These are phyloP conservation scores for Sporothrix dimorphospora DNA, from an alignment of 2,329 filamentous ascomycete genomes.

Conservation along the genomic window DNA sequence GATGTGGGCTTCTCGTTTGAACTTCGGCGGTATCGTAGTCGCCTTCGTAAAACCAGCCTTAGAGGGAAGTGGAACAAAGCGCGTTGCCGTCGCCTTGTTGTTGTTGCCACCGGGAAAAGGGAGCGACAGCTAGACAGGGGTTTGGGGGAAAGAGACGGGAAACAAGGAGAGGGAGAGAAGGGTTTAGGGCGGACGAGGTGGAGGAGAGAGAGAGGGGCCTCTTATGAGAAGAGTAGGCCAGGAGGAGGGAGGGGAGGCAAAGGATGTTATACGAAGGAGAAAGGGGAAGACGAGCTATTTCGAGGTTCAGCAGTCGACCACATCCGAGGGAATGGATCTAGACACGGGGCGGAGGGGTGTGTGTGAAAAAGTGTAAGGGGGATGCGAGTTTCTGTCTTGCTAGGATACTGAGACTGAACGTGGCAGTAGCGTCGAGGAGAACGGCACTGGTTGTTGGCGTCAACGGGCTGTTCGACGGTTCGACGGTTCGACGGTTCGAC, in stretches of 20 bases:
- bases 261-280: slow-evolving; percentile 8
- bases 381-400: slow-evolving; percentile 13
- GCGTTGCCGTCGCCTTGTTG: not conserved
- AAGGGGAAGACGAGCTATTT: not conserved
- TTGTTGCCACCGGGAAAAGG: slow-evolving; percentile 21
- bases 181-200: not conserved
- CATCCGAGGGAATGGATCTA: slow-evolving; percentile 23
- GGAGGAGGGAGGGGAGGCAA: not conserved
- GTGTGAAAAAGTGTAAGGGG: slow-evolving; percentile 14
- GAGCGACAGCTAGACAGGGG: slow-evolving; percentile 29
- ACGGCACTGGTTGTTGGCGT: not conserved
- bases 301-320: slow-evolving; percentile 14
- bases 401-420: not conserved
- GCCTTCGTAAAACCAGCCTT: slow-evolving; percentile 17
- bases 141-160: not conserved
- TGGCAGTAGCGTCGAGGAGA: slow-evolving; percentile 22
- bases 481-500: not conserved
- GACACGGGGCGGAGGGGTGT: slow-evolving; percentile 8
- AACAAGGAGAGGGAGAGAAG: not conserved
- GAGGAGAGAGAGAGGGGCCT: not conserved
- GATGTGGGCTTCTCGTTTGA: slow-evolving; percentile 11
- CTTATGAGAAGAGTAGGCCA: not conserved
- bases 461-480: not conserved
- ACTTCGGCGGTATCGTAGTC: slow-evolving; percentile 1
- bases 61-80: slow-evolving; percentile 11